Percentiles rank a stretch among this genome's conserved stretches.
Conservation (phyloP, 352 stramenopile genomes). For the Phytophthora aleatoria region DNA sequence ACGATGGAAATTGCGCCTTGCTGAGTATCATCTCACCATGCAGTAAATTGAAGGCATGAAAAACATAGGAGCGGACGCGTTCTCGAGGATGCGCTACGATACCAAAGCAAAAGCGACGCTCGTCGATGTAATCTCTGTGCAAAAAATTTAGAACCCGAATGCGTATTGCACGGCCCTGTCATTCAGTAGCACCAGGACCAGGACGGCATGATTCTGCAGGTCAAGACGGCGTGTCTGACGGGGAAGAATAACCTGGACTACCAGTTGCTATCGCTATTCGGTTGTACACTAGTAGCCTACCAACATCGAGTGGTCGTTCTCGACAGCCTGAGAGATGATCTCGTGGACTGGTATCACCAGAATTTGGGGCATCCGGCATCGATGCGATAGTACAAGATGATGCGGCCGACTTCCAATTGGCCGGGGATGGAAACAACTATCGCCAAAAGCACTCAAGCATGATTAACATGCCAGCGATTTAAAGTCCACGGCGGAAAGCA, state of each 20-base stretch:
- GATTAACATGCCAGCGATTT: background rate
- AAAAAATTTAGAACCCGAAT: background rate
- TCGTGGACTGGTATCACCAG: background rate
- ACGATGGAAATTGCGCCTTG: background rate
- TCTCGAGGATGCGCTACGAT: conserved; percentile 9
- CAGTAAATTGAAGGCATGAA: conserved; percentile 2
- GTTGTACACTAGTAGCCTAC: background rate
- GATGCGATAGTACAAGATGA: background rate
- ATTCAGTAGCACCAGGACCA: background rate
- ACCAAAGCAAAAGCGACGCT: background rate
- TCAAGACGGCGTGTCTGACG: background rate
- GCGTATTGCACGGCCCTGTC: background rate
- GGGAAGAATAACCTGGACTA: conserved; percentile 1
- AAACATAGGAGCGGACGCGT: conserved; percentile 11
- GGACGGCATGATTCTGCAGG: background rate
- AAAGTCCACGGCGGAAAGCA: background rate
- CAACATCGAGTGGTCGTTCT: background rate
- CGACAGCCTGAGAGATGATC: background rate
- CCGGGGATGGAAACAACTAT: background rate
- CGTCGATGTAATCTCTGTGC: background rate
- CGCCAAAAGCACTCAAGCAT: background rate
- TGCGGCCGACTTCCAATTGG: background rate
- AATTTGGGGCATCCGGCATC: background rate
- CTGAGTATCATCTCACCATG: conserved; percentile 3
- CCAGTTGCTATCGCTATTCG: background rate